Base-by-base conservation (phyloP, 2,329 filamentous ascomycete genomes). In the Alternaria burnsii region DNA sequence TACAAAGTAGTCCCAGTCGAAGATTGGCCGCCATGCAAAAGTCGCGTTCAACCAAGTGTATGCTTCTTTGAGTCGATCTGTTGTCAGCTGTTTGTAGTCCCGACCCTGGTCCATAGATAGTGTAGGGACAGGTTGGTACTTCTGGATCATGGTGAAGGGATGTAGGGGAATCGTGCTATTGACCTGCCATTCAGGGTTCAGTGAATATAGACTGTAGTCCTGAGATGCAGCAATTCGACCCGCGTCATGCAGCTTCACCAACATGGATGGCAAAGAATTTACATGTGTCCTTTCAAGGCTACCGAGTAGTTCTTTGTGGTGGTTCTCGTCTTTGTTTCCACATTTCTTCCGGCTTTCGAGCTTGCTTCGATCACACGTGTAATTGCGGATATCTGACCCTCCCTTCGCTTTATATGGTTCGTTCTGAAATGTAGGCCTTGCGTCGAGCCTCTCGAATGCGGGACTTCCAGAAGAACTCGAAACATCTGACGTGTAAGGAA, bases 1-100 rank as follows among this genome's bases (percentile, higher is more conserved):
- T 61, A 72, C 64, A 44, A 71, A 67, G 56, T 56, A 65, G 41
- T 73, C 70, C 71, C 70, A 75, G 50, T 75, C 71, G 56, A 73
- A 73, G 8, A 72, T 52, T 9, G 72, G 71, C 10, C 63, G 61
- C 72, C 72, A 74, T 1, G 55, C 44, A 48, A 75, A 69, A 0
- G 50, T 63, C 16, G 52, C n/a, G 12, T 67, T 53, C 16, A 75
- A 51, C 67, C 68, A 75, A n/a, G n/a, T 16, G 40, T 70, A 71
- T 11, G 66, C 42, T 10, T 42, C 22, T 34, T 10, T 11, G 9
- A 62, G 48, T n/a, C 58, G 36, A 24, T 42, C 24, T 9, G 51
- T 24, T n/a, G 32, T 12, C 4, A 20, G 34, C n/a, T 30, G n/a
- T 30, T 38, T 24, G 32, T 32, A 22, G 10, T 24, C 12, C 22